Base-by-base conservation (phyloP, 371 early-diverging fungal species). In the Mortierella sp. region DNA sequence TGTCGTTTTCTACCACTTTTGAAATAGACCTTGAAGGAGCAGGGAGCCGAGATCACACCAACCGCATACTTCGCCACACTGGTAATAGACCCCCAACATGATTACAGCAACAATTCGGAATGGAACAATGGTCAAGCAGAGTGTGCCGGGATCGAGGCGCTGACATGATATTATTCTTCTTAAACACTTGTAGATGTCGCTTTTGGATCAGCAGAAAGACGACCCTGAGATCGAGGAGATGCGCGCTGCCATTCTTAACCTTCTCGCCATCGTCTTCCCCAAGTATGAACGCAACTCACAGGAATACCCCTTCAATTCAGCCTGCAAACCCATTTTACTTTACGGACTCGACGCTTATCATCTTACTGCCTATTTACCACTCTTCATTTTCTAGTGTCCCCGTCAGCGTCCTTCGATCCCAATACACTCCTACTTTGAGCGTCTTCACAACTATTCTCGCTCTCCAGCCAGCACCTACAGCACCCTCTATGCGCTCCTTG, bases 21-120 rank as follows among this genome's bases (percentile, higher is more conserved):
- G 48, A 50, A 63, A 75, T 89, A 93, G 90, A 96, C 97, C 38
- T 93, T 98, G 75, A 88, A 86, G 54, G 97, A 97, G 83, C 95
- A 96, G 83, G 88, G 90, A 73, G 94, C 92, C 42, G 77, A 89
- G 44, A 88, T 92, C 42, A 91, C 89, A 26, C 95, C 98, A 6
- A 91, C 96, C 34, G 95, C 97, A 34, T 98, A 98, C 88, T 98
- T 97, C 91, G 97, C 95, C 47, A 95, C 96, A 26, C 90, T 98
- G 88, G 94, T 97, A 91, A 90, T 48, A 28, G 63, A 77, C 8
- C 44, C 21, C 47, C 45, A 48, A 4, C 38, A 28, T 75, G n/a
- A 34, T 70, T 28, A 26, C 38, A 74, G 45, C 24, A 28, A 31
- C 26, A 24, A 7, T 47, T 26, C 44, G 42, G 55, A 24, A 47